phyloP scores from a whole-genome alignment of 345 rosid species.

The Euphorbia lathyris region DNA sequence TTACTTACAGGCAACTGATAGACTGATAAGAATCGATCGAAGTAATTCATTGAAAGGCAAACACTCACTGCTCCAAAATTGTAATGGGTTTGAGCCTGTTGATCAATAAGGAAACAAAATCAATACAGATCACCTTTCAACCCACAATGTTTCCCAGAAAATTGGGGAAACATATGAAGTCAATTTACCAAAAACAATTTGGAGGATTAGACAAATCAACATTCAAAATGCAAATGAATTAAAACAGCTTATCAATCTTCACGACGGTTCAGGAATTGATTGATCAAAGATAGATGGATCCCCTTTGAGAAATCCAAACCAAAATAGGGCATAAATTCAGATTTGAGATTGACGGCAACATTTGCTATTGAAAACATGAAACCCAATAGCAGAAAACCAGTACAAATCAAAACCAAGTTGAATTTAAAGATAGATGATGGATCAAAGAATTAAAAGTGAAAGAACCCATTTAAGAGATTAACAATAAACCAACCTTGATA shows the following conservation, averaged over 20 bases:
- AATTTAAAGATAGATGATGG: not conserved
- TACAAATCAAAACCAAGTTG: constrained; percentile 1
- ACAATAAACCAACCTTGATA: constrained; percentile 44
- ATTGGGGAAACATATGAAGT: not conserved
- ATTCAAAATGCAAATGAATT: not conserved
- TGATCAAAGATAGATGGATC: not conserved
- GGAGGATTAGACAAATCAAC: not conserved
- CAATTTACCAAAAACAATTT: not conserved
- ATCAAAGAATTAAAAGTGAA: constrained; percentile 3
- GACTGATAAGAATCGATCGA: constrained; percentile 66
- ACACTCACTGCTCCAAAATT: constrained; percentile 57
- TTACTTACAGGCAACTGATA: constrained; percentile 60
- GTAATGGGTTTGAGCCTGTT: constrained; percentile 59
- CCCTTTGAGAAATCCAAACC: not conserved
- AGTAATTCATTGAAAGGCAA: constrained; percentile 51
- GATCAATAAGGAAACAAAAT: not conserved
- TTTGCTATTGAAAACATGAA: not conserved
- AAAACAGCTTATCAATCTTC: too few species aligned
- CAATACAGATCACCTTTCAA: not conserved
- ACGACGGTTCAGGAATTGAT: not conserved
- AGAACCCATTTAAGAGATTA: not conserved
- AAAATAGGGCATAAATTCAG: not conserved
- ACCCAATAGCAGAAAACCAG: not conserved
- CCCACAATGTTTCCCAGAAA: not conserved
- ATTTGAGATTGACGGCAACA: not conserved